Base-by-base conservation (phyloP, 257 asterid genomes). In the Gentiana macrophylla region DNA sequence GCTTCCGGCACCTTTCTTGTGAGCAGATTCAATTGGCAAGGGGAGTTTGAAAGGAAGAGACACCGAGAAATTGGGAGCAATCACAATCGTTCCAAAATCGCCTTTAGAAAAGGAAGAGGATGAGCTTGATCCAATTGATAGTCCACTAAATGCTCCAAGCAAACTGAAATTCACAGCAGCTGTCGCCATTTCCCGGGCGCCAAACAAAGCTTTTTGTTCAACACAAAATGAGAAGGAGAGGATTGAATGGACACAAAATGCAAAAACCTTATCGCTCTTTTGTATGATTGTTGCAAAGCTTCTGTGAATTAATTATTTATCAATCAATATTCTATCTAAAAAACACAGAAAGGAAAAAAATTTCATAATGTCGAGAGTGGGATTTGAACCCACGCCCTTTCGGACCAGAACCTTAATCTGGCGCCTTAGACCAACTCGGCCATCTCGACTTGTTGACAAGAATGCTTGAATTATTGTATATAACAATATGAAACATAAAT, bases 381-480 rank as follows among this genome's bases (percentile, higher is more conserved):
- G 87, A 90, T 84, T 82, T 64, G 87, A 86, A 86, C 89, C 92
- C 94, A 84, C 96, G 92, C 95, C 95, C 96, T 82, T 86, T 84
- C 86, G 86, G 94, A 88, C 89, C 94, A 85, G 84, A 88, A 85
- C 99, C 98, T 84, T 91, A 84, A 81, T 87, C 91, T 83, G 89
- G 93, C 86, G 94, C 93, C 93, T 85, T 92, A 85, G 95, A 92
- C 97, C 93, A 88, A 84, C 95, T 87, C 91, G 86, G 93, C 90
- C 98, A 88, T 92, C 73, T 81, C 98, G 83, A 83, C 94, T 2
- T 0, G 34, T 5, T 41, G 44, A 38, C 44, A 38, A 1, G 44
- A 4, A 38, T 38, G 0, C 6, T 38, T 38, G 8, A 38, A 4
- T 1, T 38, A 4, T 0, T 38, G 4, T 38, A 1, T 4, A 4